phyloP scores from a whole-genome alignment of 2,329 filamentous ascomycete species.

The Colletotrichum siamense region DNA sequence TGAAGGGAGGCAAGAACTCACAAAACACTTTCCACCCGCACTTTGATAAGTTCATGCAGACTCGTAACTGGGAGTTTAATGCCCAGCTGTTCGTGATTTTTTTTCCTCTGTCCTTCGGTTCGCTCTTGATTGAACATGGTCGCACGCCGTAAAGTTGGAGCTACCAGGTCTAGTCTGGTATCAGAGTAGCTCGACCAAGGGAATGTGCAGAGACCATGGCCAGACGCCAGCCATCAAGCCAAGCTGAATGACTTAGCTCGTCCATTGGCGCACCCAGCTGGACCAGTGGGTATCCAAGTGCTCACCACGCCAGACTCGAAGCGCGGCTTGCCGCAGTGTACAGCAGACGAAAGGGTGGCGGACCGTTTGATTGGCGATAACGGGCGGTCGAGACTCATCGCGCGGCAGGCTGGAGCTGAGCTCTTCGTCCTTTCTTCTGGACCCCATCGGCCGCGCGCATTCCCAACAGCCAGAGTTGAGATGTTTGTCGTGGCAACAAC shows the following conservation, averaged over 20 bases:
- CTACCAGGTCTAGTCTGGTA: background rate
- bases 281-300: background rate
- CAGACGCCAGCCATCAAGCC: conserved; percentile 14
- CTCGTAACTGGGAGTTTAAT: too few relatives aligned
- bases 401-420: background rate
- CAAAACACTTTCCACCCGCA: background rate
- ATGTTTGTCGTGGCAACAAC: conserved; percentile 9
- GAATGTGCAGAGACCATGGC: background rate
- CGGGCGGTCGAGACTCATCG: background rate
- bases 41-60: background rate
- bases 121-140: background rate
- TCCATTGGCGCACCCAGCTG: background rate
- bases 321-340: background rate
- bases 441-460: background rate
- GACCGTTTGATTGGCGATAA: background rate
- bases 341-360: background rate
- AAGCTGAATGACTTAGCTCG: background rate
- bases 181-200: background rate
- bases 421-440: background rate
- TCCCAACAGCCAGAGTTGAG: background rate
- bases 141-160: background rate
- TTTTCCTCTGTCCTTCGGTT: background rate
- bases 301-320: background rate
- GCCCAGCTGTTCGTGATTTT: background rate
- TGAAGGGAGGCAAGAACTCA: background rate